These are phyloP conservation scores for Xylaria curta DNA, from an alignment of 495 filamentous ascomycete genomes.

Conservation along the genomic window DNA sequence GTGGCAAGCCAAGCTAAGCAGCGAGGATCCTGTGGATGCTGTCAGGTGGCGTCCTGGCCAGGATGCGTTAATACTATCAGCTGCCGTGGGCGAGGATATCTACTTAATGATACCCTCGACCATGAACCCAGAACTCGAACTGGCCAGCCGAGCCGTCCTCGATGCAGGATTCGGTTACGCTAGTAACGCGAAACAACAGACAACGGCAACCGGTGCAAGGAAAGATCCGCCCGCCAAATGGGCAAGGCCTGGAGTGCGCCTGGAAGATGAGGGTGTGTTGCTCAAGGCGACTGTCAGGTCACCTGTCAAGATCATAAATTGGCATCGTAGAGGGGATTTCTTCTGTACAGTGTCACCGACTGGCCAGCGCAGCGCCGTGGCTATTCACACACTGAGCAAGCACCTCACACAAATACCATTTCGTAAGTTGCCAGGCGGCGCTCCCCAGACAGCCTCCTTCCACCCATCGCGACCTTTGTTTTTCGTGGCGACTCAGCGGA, in stretches of 20 bases:
- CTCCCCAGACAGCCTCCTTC: constrained; percentile 90
- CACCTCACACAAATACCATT: constrained; percentile 95
- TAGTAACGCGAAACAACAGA: constrained; percentile 63
- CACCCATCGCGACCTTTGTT: constrained; percentile 91
- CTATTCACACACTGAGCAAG: constrained; percentile 93
- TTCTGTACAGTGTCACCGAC: constrained; percentile 88
- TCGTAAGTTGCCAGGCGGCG: constrained; percentile 75
- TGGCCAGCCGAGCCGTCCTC: constrained; percentile 74
- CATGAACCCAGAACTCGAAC: constrained; percentile 70
- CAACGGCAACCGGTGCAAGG: constrained; percentile 62
- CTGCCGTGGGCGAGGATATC: constrained; percentile 82
- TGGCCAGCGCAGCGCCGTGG: constrained; percentile 80
- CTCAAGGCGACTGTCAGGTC: constrained; percentile 80
- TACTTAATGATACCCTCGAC: constrained; percentile 82
- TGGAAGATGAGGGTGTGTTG: constrained; percentile 78
- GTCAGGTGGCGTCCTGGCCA: constrained; percentile 89
- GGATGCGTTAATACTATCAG: constrained; percentile 81
- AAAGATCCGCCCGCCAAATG: constrained; percentile 81
- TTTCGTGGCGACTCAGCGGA: constrained; percentile 93
- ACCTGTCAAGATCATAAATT: constrained; percentile 86
- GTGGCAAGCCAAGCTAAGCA: constrained; percentile 80
- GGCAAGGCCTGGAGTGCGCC: constrained; percentile 75
- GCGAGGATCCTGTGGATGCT: constrained; percentile 81
- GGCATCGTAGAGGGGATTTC: constrained; percentile 95
- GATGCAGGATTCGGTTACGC: constrained; percentile 92